Base-by-base conservation (phyloP, 2,329 filamentous ascomycete species). In the Xylariaceae sp. region DNA sequence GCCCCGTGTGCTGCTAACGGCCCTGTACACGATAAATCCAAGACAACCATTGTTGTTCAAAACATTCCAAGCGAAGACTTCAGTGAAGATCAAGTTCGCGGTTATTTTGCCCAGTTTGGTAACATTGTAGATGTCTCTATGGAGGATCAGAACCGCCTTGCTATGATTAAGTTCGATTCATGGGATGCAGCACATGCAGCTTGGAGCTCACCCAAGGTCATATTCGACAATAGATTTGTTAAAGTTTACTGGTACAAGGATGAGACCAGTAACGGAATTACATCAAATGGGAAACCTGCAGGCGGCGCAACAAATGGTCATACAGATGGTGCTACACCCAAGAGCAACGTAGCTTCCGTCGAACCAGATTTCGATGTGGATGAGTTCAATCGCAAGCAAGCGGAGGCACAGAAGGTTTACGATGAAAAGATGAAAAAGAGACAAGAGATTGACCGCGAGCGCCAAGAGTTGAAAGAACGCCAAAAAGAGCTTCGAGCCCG, bases 201-300 rank as follows among this genome's bases (percentile, higher is more conserved):
- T 2, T 91, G 90, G 68, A 80, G 81, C 40, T 92, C 87, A 7
- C 89, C 90, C 0, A 91, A 91, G 66, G 86, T 86, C 40, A 86
- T 94, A 37, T 94, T 93, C 66, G 88, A 92, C 64, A 94, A 93
- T 62, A 80, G 90, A 9, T 94, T 94, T 63, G 90, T 94, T 42
- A 92, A 91, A 64, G 87, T 93, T 0, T 92, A 87, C 64, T 93
- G 89, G 89, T 81, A 84, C 66, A 87, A 84, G 62, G 79, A 81
- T 5, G 78, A 80, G 35, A 65, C 64, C 2, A 55, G 71, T 10
- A 66, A 69, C 2, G 58, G 64, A 47, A 26, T 60, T 27, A n/a
- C 61, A 43, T 45, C 65, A 21, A 58, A 66, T 40, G 69, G 64
- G 13, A 67, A 69, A 13, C 55, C 43, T 7, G 50, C 62, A 8